phyloP scores from a whole-genome alignment of 2,329 filamentous ascomycete species.

The Colletotrichum destructivum region DNA sequence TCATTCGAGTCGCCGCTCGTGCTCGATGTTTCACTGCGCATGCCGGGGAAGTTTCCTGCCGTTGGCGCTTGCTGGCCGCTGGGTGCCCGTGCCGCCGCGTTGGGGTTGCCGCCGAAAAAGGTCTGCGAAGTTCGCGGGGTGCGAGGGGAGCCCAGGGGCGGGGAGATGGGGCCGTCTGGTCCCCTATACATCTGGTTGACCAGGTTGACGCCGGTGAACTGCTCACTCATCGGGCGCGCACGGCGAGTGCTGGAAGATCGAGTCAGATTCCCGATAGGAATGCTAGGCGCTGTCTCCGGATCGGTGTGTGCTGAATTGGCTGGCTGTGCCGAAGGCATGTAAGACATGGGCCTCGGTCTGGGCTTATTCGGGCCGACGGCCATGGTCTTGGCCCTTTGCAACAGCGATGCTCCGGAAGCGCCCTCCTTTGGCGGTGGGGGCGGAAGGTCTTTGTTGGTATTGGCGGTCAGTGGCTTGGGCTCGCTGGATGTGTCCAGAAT shows the following conservation, averaged over 20 bases:
- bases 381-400: slow-evolving; percentile 75
- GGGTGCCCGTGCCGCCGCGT: slow-evolving; percentile 66
- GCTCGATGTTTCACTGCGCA: slow-evolving; percentile 76
- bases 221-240: slow-evolving; percentile 74
- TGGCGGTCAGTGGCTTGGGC: slow-evolving; percentile 54
- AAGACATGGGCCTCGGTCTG: slow-evolving; percentile 70
- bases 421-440: slow-evolving; percentile 78
- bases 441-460: slow-evolving; percentile 88
- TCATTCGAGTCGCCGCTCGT: slow-evolving; percentile 78
- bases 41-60: slow-evolving; percentile 79
- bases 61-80: slow-evolving; percentile 62
- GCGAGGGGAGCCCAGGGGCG: slow-evolving; percentile 70
- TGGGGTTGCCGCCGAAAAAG: slow-evolving; percentile 74
- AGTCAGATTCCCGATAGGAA: slow-evolving; percentile 75
- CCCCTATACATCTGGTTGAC: slow-evolving; percentile 94
- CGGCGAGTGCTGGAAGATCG: slow-evolving; percentile 69
- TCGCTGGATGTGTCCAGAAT: slow-evolving; percentile 84
- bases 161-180: slow-evolving; percentile 74
- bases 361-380: slow-evolving; percentile 63
- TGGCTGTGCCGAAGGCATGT: slow-evolving; percentile 60
- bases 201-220: slow-evolving; percentile 75
- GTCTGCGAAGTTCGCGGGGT: slow-evolving; percentile 74
- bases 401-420: slow-evolving; percentile 62
- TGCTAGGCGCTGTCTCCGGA: slow-evolving; percentile 81
- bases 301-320: slow-evolving; percentile 68